Evolutionary conservation across 2,329 filamentous ascomycete species (phyloP).

Genomic region (Teratosphaeria gauchensis): DNA sequence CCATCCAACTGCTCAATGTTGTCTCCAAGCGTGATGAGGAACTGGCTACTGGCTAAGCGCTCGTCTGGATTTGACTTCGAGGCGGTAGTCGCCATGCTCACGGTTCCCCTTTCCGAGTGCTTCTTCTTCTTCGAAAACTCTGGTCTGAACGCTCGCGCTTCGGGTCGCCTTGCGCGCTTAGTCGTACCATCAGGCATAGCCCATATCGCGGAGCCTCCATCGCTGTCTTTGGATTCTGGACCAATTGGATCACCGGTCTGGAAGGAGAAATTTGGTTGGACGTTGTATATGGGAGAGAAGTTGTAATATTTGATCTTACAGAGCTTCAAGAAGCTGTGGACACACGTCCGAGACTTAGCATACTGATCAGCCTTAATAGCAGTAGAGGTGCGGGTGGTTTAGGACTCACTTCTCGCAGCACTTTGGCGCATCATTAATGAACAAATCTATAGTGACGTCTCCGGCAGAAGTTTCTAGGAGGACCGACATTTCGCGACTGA

Average conservation of each 20-base stretch:
- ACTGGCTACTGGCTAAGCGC: slow-evolving; percentile 79
- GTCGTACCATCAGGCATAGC: slow-evolving; percentile 59
- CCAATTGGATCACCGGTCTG: slow-evolving; percentile 93
- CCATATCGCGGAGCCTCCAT: slow-evolving; percentile 93
- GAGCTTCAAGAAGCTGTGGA: slow-evolving; percentile 81
- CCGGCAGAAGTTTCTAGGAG: slow-evolving; percentile 86
- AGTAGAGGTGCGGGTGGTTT: neutral
- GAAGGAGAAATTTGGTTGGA: slow-evolving; percentile 93
- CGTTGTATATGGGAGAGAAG: slow-evolving; percentile 81
- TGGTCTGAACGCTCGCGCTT: slow-evolving; percentile 52
- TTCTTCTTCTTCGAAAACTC: slow-evolving; percentile 80
- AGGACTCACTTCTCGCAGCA: slow-evolving; percentile 89
- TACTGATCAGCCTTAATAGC: slow-evolving; percentile 42
- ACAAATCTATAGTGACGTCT: slow-evolving; percentile 88
- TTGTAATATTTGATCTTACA: slow-evolving; percentile 99
- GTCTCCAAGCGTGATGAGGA: slow-evolving; percentile 83
- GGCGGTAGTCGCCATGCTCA: slow-evolving; percentile 93
- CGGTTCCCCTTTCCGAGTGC: slow-evolving; percentile 79
- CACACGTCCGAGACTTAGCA: slow-evolving; percentile 40
- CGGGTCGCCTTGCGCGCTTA: slow-evolving; percentile 51
- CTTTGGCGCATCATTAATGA: slow-evolving; percentile 80
- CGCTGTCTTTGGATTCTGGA: slow-evolving; percentile 70
- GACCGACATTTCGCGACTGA: slow-evolving; percentile 61
- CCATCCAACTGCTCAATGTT: slow-evolving; percentile 85
- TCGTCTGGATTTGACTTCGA: slow-evolving; percentile 67